Evolutionary conservation across 371 early-diverging fungal species (phyloP).

Genomic region (Mucor ambiguus): DNA sequence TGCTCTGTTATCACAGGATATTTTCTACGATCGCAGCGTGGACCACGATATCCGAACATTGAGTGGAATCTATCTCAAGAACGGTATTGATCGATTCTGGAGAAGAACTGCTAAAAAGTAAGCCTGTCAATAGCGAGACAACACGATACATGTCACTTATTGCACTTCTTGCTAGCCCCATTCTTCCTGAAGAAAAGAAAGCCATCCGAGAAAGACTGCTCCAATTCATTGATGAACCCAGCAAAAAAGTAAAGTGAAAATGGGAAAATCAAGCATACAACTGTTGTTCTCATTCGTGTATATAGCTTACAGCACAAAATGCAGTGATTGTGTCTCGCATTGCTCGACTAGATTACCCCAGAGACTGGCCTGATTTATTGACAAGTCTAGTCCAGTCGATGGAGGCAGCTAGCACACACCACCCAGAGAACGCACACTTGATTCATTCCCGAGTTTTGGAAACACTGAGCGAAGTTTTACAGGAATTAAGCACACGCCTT

Average conservation of each 20-base stretch:
- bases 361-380: conserved; percentile 82
- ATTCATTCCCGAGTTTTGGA: conserved; percentile 76
- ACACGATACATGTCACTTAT: conserved; percentile 2
- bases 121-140: background rate
- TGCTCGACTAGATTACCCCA: conserved; percentile 80
- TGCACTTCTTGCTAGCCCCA: conserved; percentile 48
- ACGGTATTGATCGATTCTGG: conserved; percentile 91
- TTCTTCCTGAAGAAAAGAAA: conserved; percentile 68
- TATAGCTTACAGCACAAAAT: conserved; percentile 73
- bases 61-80: conserved; percentile 84
- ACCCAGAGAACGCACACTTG: conserved; percentile 39
- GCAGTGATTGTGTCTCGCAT: conserved; percentile 78
- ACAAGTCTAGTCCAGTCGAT: conserved; percentile 62
- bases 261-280: background rate
- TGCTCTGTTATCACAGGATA: conserved; percentile 56
- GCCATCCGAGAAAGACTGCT: conserved; percentile 63
- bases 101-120: conserved; percentile 77
- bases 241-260: conserved; percentile 55
- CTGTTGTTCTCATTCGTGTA: background rate
- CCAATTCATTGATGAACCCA: conserved; percentile 66
- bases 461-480: conserved; percentile 77
- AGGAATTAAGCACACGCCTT: conserved; percentile 78
- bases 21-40: conserved; percentile 70
- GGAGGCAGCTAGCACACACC: conserved; percentile 49
- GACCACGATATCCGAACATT: conserved; percentile 75